A percentile compares a stretch with the other conserved stretches of the same genome.
These are phyloP conservation scores for Arachis hypogaea DNA, from an alignment of 306 rosid genomes.

Conservation along the genomic window DNA sequence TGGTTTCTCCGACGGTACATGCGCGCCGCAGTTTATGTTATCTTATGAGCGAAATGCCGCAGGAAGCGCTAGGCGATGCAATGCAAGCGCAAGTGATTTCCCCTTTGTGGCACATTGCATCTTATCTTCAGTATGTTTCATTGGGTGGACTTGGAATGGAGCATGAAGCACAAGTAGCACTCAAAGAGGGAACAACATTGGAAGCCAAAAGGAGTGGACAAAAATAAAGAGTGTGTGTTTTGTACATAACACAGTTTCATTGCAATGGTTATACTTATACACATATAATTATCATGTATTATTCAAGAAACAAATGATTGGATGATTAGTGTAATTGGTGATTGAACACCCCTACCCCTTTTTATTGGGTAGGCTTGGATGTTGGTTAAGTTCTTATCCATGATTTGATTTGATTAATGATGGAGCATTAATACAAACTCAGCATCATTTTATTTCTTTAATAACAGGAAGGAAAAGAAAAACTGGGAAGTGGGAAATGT, in stretches of 20 bases:
- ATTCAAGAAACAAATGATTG: constrained; percentile 18
- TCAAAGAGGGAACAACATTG: constrained; percentile 65
- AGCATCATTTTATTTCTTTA: not conserved
- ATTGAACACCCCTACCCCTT: constrained; percentile 26
- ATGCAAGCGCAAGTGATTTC: constrained; percentile 80
- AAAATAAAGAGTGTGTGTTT: constrained; percentile 49
- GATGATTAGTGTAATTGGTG: constrained; percentile 31
- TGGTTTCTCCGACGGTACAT: constrained; percentile 75
- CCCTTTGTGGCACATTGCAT: constrained; percentile 80
- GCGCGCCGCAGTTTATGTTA: constrained; percentile 73
- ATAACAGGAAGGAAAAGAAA: not conserved
- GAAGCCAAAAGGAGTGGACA: constrained; percentile 64
- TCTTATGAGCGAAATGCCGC: constrained; percentile 70
- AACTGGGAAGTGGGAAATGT: constrained; percentile 2
- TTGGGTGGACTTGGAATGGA: constrained; percentile 65
- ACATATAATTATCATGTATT: not conserved
- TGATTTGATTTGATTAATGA: constrained; percentile 38
- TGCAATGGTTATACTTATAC: not conserved
- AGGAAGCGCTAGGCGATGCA: constrained; percentile 70
- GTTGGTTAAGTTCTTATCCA: constrained; percentile 17
- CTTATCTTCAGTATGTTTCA: constrained; percentile 78
- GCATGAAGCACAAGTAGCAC: constrained; percentile 66
- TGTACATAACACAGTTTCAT: constrained; percentile 34
- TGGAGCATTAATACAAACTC: constrained; percentile 1
- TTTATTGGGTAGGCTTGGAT: constrained; percentile 37